These are phyloP conservation scores for Colletotrichum graminicola DNA, from an alignment of 2,329 filamentous ascomycete species.

Conservation along the genomic window DNA sequence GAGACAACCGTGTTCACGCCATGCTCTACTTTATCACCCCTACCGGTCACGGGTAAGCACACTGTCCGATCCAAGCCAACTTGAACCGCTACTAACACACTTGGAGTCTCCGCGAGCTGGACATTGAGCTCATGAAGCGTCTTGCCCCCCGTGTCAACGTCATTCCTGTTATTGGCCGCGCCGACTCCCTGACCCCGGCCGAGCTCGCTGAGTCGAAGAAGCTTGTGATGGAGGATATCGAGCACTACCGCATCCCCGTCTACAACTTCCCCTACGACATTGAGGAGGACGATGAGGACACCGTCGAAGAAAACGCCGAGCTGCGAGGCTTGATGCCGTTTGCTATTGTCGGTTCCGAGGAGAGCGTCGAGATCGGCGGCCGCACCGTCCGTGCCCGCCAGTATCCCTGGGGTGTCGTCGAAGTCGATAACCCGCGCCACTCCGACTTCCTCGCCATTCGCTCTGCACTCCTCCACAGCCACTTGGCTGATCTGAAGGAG, in stretches of 20 bases:
- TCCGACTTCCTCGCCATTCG: constrained; percentile 98
- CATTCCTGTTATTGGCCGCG: constrained; percentile 98
- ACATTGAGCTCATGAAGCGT: constrained; percentile 99
- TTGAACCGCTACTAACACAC: constrained; percentile 28
- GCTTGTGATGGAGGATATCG: constrained; percentile 99
- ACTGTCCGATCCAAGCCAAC: not conserved
- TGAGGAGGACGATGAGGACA: constrained; percentile 99
- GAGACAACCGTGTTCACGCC: constrained; percentile 98
- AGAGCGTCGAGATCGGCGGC: constrained; percentile 92
- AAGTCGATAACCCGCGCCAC: constrained; percentile 99
- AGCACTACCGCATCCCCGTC: constrained; percentile 99
- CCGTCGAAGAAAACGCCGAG: constrained; percentile 98
- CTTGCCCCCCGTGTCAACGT: constrained; percentile 98
- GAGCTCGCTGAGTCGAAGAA: constrained; percentile 99
- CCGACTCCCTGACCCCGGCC: constrained; percentile 94
- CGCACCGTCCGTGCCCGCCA: constrained; percentile 93
- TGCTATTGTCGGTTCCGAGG: constrained; percentile 97
- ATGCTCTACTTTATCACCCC: constrained; percentile 99
- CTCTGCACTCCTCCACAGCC: constrained; percentile 95
- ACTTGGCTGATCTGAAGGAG: constrained; percentile 98
- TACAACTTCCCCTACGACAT: constrained; percentile 99
- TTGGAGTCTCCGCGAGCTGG: constrained; percentile 90
- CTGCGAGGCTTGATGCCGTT: constrained; percentile 98
- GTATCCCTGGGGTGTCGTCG: constrained; percentile 98
- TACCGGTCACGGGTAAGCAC: constrained; percentile 87